A percentile compares a stretch with the other conserved stretches of the same genome.
These are phyloP conservation scores for Drechmeria coniospora DNA, from an alignment of 2,329 filamentous ascomycete species.

Conservation along the genomic window DNA sequence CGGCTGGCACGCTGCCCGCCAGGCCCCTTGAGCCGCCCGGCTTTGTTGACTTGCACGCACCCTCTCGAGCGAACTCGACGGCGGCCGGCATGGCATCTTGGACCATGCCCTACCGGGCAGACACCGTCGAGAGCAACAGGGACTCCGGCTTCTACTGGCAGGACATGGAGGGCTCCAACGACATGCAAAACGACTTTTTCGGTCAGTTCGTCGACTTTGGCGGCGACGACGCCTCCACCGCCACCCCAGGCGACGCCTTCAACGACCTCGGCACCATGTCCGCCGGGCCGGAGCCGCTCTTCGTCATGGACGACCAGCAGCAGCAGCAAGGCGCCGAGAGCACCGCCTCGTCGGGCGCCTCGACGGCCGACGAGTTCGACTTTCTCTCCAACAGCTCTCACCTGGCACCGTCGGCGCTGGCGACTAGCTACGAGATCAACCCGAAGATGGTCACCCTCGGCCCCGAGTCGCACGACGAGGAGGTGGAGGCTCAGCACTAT, in stretches of 20 bases:
- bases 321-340: constrained; percentile 9
- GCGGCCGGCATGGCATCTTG: constrained; percentile 21
- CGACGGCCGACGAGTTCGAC: constrained; percentile 20
- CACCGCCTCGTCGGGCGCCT: constrained; percentile 18
- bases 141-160: constrained; percentile 21
- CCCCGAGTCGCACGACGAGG: constrained; percentile 4
- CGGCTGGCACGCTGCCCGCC: too few species aligned
- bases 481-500: constrained; percentile 8
- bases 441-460: constrained; percentile 12
- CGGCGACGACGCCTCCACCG: constrained; percentile 8
- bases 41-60: constrained; percentile 1
- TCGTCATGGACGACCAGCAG: constrained; percentile 9
- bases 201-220: constrained; percentile 23
- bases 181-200: constrained; percentile 18
- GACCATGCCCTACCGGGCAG: constrained; percentile 18
- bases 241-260: constrained; percentile 8
- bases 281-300: constrained; percentile 12
- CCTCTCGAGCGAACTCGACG: background rate
- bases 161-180: constrained; percentile 15
- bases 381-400: constrained; percentile 20
- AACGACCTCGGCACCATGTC: constrained; percentile 10
- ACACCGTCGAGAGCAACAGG: constrained; percentile 18
- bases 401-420: constrained; percentile 10
- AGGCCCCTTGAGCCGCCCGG: too few species aligned
- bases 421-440: constrained; percentile 15